phyloP scores from a whole-genome alignment of 495 filamentous ascomycete species.

The Lophiotrema nucula region DNA sequence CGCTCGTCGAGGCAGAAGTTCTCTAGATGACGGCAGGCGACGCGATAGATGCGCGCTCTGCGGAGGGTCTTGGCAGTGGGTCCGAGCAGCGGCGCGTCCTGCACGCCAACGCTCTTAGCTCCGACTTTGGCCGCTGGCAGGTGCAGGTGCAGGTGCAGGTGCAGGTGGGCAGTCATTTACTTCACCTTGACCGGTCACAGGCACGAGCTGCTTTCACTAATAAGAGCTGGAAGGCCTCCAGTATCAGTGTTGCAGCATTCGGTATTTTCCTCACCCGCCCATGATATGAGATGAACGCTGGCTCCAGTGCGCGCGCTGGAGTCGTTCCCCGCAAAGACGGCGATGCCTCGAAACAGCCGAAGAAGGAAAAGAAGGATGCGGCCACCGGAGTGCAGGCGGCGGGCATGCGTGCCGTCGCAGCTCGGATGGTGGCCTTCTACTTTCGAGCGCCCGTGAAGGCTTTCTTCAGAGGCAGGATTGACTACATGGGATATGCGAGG shows the following conservation, averaged over 20 bases:
- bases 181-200: neutral
- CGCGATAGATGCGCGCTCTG: neutral
- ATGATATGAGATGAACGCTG: conserved; percentile 29
- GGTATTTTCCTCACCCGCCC: neutral
- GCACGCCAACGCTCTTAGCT: too few species aligned
- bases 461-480: conserved; percentile 84
- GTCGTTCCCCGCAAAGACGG: conserved; percentile 13
- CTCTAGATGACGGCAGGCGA: neutral
- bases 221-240: too few species aligned
- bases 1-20: conserved; percentile 1
- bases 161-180: too few species aligned
- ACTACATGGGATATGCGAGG: conserved; percentile 69
- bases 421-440: conserved; percentile 80
- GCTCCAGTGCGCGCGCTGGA: conserved; percentile 25
- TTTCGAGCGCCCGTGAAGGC: conserved; percentile 86
- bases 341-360: neutral
- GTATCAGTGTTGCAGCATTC: too few species aligned
- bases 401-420: conserved; percentile 72
- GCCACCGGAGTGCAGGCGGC: conserved; percentile 50
- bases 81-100: neutral
- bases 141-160: too few species aligned
- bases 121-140: too few species aligned
- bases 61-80: neutral
- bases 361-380: conserved; percentile 11
- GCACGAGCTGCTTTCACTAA: too few species aligned